Percentiles rank a stretch among this genome's conserved stretches.
Evolutionary conservation across 768 basidiomycete species (phyloP).

Genomic region (Mycena kentingensis): DNA sequence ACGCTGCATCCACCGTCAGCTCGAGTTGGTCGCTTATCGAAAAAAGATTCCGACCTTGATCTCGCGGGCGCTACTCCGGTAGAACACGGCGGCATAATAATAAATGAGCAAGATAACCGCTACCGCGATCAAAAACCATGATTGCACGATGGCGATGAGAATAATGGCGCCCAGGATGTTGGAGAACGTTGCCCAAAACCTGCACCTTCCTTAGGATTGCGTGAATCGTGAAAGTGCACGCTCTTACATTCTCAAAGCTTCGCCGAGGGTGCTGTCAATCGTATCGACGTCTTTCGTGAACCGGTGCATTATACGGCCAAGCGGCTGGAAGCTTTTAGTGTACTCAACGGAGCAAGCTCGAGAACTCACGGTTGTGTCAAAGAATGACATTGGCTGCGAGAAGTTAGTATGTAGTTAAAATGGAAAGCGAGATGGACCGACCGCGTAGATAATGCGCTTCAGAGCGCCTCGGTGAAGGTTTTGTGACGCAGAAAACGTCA

Average conservation of each 20-base stretch:
- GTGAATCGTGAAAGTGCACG: too few species aligned
- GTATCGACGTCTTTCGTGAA: constrained; percentile 89
- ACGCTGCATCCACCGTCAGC: too few species aligned
- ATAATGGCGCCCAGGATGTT: constrained; percentile 76
- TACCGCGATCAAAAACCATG: constrained; percentile 84
- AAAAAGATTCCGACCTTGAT: constrained; percentile 56
- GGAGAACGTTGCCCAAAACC: constrained; percentile 61
- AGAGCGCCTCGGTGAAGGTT: constrained; percentile 68
- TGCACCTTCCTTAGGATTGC: too few species aligned
- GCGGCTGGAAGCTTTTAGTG: constrained; percentile 45
- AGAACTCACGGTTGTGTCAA: constrained; percentile 72
- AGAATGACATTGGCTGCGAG: constrained; percentile 77
- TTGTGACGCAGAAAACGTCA: constrained; percentile 80
- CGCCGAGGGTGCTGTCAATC: constrained; percentile 73
- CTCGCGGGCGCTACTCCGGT: constrained; percentile 83
- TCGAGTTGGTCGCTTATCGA: too few species aligned
- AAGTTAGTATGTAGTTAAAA: not conserved
- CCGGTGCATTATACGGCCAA: constrained; percentile 88
- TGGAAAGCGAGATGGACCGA: not conserved
- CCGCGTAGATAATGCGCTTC: constrained; percentile 70
- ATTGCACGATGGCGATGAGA: constrained; percentile 73
- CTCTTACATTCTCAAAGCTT: constrained; percentile 79
- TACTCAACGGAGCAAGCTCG: not conserved
- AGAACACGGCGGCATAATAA: constrained; percentile 74
- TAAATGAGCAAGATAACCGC: constrained; percentile 61